Evolutionary conservation across 78 protist species (phyloP).

Genomic region (Planoprotostelium fungivorum): DNA sequence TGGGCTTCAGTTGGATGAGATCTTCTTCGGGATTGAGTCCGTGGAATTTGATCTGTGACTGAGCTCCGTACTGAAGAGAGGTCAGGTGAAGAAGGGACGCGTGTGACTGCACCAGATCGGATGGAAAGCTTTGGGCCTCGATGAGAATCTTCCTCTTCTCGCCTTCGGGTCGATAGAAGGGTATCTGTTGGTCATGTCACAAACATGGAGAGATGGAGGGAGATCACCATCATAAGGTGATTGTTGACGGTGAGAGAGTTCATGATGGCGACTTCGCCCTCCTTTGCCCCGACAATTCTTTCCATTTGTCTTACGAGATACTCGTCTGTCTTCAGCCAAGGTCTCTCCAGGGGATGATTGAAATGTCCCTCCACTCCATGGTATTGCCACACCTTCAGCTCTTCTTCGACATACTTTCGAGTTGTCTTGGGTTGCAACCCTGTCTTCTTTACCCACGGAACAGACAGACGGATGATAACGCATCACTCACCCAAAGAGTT

Average conservation of each 20-base stretch:
- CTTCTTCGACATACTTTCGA: constrained; percentile 34
- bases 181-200: background rate
- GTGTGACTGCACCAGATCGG: constrained; percentile 60
- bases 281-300: constrained; percentile 10
- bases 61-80: constrained; percentile 56
- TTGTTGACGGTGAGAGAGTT: constrained; percentile 86
- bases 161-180: constrained; percentile 82
- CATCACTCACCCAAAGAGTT: constrained; percentile 82
- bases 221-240: constrained; percentile 73
- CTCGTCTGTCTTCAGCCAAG: constrained; percentile 83
- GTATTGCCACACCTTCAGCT: constrained; percentile 24
- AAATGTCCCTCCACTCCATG: constrained; percentile 50
- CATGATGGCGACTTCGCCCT: constrained; percentile 74
- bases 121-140: constrained; percentile 91
- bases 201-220: background rate
- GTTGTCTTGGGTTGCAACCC: constrained; percentile 62
- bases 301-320: constrained; percentile 21
- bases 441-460: background rate
- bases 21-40: constrained; percentile 64
- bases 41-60: constrained; percentile 57
- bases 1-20: constrained; percentile 48
- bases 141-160: constrained; percentile 73
- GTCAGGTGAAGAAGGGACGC: background rate
- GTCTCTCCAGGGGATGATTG: constrained; percentile 24
- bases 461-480: background rate